Conservation (phyloP, 108 stramenopile genomes). For the Bacterosira constricta region DNA sequence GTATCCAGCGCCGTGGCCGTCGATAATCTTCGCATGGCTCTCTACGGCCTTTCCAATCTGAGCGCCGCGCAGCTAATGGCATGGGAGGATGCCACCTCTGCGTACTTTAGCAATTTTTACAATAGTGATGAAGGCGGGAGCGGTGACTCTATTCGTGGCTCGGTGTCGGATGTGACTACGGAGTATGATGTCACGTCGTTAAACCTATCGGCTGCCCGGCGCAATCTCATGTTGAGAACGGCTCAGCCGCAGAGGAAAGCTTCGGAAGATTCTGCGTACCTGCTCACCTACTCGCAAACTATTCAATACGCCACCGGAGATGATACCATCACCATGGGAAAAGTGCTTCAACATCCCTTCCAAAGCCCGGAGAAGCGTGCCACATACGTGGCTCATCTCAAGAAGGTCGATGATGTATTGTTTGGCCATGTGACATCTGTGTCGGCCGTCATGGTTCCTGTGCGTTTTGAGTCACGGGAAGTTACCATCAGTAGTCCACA, state of each 20-base stretch:
- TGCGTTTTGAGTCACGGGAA: not conserved
- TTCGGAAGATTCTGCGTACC: constrained; percentile 7
- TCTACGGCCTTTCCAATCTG: constrained; percentile 29
- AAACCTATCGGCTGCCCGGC: constrained; percentile 12
- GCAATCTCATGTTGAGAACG: too few relatives aligned
- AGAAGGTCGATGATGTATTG: constrained; percentile 9
- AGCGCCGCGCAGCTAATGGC: constrained; percentile 24
- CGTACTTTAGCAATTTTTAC: constrained; percentile 23
- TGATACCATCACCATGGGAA: constrained; percentile 4
- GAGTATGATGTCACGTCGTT: constrained; percentile 25
- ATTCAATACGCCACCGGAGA: constrained; percentile 10
- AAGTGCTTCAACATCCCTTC: constrained; percentile 42
- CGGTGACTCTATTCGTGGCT: constrained; percentile 1
- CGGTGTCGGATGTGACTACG: constrained; percentile 22
- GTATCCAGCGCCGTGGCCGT: constrained; percentile 10
- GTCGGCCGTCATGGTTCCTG: constrained; percentile 38
- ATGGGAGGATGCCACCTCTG: constrained; percentile 25
- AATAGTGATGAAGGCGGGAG: constrained; percentile 1
- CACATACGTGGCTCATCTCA: constrained; percentile 34
- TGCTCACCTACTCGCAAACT: constrained; percentile 38
- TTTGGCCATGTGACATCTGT: constrained; percentile 28
- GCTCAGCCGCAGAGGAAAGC: too few relatives aligned
- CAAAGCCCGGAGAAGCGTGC: constrained; percentile 7
- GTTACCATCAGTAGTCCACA: not conserved
- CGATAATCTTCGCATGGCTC: constrained; percentile 42